phyloP scores from a whole-genome alignment of 1,139 yeast genomes.

The Yamadazyma songkhlaensis region DNA sequence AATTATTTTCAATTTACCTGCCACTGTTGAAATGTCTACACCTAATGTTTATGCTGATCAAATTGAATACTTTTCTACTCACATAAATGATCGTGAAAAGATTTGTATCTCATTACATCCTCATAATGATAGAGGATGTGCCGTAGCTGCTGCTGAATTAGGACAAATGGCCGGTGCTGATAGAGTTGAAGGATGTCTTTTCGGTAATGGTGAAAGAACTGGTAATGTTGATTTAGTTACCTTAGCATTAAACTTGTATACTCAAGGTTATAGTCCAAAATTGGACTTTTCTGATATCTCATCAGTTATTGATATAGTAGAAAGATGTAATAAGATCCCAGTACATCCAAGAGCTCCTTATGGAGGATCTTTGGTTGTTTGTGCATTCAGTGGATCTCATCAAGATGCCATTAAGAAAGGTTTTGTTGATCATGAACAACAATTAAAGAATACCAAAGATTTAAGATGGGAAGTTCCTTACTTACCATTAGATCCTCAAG shows the following conservation, averaged over 20 bases:
- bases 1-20: conserved; percentile 93
- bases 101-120: conserved; percentile 90
- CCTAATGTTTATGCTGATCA: conserved; percentile 97
- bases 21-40: conserved; percentile 94
- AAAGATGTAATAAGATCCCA: conserved; percentile 92
- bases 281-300: conserved; percentile 85
- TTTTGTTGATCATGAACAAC: conserved; percentile 29
- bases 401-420: conserved; percentile 71
- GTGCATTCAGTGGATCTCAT: conserved; percentile 96
- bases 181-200: conserved; percentile 95
- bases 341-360: conserved; percentile 93
- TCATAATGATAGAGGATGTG: conserved; percentile 97
- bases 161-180: conserved; percentile 96
- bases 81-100: conserved; percentile 79
- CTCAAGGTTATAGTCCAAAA: conserved; percentile 87
- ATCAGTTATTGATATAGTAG: conserved; percentile 80
- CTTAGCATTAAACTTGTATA: conserved; percentile 86
- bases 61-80: conserved; percentile 81
- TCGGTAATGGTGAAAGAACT: conserved; percentile 98
- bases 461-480: conserved; percentile 44
- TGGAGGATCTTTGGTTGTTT: conserved; percentile 94
- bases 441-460: conserved; percentile 22
- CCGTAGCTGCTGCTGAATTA: conserved; percentile 95
- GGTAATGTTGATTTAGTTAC: conserved; percentile 97
- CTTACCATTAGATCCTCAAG: conserved; percentile 50